Conservation (phyloP, 2,329 filamentous ascomycete genomes). For the Aspergillus neotritici region DNA sequence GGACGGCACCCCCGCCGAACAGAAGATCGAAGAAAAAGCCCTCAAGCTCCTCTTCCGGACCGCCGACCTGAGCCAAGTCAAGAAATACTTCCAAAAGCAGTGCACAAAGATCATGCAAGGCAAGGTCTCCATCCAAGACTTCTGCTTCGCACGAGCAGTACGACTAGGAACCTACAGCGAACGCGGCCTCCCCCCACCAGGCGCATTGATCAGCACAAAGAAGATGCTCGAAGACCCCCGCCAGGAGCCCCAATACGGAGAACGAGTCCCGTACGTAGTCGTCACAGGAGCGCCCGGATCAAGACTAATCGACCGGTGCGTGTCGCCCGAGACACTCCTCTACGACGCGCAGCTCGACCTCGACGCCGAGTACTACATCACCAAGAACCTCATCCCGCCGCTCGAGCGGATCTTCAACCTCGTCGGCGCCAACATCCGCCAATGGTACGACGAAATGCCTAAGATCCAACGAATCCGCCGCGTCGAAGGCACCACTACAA, state of each 20-base stretch:
- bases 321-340: slow-evolving; percentile 77
- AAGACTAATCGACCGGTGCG: slow-evolving; percentile 79
- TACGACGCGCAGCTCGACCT: slow-evolving; percentile 70
- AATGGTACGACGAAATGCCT: slow-evolving; percentile 96
- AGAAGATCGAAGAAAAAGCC: slow-evolving; percentile 92
- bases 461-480: slow-evolving; percentile 72
- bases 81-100: slow-evolving; percentile 81
- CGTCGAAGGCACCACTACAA: slow-evolving; percentile 42
- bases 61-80: slow-evolving; percentile 80
- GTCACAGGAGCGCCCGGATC: slow-evolving; percentile 81
- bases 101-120: slow-evolving; percentile 90
- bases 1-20: slow-evolving; percentile 89
- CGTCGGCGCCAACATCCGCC: slow-evolving; percentile 80
- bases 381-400: slow-evolving; percentile 89
- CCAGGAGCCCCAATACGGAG: slow-evolving; percentile 87
- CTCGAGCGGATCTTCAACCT: slow-evolving; percentile 95
- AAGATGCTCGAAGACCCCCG: slow-evolving; percentile 82
- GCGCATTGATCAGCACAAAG: slow-evolving; percentile 79
- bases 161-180: slow-evolving; percentile 83
- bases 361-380: slow-evolving; percentile 95
- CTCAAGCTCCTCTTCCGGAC: slow-evolving; percentile 86
- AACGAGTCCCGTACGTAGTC: slow-evolving; percentile 91
- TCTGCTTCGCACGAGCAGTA: slow-evolving; percentile 91
- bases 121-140: slow-evolving; percentile 84
- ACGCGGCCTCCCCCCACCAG: slow-evolving; percentile 72